These are phyloP conservation scores for Nakazawaea molendinolei DNA, from an alignment of 805 yeast species.

Conservation along the genomic window DNA sequence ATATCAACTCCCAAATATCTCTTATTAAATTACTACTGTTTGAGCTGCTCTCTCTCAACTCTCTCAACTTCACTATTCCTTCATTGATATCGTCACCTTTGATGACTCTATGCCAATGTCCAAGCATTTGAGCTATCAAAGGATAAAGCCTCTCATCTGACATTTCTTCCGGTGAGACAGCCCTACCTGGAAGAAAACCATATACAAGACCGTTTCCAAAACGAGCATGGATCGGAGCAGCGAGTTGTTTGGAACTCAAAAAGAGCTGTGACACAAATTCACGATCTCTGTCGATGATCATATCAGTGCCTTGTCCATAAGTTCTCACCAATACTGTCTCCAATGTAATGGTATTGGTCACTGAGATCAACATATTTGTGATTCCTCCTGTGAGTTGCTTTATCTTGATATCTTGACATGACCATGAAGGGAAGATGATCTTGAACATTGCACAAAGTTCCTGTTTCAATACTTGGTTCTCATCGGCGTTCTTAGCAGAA, in stretches of 20 bases:
- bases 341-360: conserved; percentile 24
- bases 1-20: conserved; percentile 54
- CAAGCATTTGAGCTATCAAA: conserved; percentile 57
- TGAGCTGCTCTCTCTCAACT: conserved; percentile 15
- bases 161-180: conserved; percentile 51
- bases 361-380: conserved; percentile 51
- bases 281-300: conserved; percentile 67
- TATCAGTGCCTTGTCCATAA: conserved; percentile 67
- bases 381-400: conserved; percentile 54
- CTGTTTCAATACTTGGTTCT: conserved; percentile 22
- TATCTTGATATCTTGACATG: conserved; percentile 25
- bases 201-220: conserved; percentile 70
- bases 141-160: conserved; percentile 40
- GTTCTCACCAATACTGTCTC: conserved; percentile 55
- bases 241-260: conserved; percentile 51
- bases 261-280: conserved; percentile 68
- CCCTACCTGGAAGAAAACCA: conserved; percentile 60
- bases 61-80: conserved; percentile 34
- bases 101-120: conserved; percentile 60
- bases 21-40: conserved; percentile 25
- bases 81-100: conserved; percentile 39
- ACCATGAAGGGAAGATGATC: conserved; percentile 38
- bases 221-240: conserved; percentile 62
- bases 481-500: conserved; percentile 24
- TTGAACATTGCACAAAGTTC: conserved; percentile 32